Evolutionary conservation across 306 rosid genomes (phyloP).

Genomic region (Arachis hypogaea): DNA sequence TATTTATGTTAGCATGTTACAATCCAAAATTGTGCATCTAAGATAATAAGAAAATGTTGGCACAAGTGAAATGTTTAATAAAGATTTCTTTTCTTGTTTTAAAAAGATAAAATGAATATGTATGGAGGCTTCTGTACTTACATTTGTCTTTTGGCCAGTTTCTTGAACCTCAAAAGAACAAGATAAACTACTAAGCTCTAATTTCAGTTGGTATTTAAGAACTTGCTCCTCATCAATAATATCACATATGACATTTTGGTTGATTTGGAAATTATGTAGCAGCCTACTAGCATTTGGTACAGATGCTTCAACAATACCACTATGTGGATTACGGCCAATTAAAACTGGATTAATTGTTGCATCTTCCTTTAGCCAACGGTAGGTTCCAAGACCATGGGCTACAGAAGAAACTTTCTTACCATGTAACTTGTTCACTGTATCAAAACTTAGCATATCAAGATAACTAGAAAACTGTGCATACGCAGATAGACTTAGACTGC

Average conservation of each 20-base stretch:
- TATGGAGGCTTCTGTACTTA: slow-evolving; percentile 47
- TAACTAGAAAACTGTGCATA: slow-evolving; percentile 78
- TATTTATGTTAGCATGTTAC: slow-evolving; percentile 17
- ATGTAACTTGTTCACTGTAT: slow-evolving; percentile 46
- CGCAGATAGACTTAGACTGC: slow-evolving; percentile 88
- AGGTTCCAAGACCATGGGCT: slow-evolving; percentile 95
- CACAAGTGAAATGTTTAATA: neutral
- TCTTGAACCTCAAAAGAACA: slow-evolving; percentile 66
- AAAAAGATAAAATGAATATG: slow-evolving; percentile 5
- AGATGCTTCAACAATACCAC: slow-evolving; percentile 82
- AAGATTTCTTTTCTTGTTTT: neutral
- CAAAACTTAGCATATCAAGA: slow-evolving; percentile 65
- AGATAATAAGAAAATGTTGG: neutral
- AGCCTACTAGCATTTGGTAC: slow-evolving; percentile 63
- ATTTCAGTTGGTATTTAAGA: slow-evolving; percentile 49
- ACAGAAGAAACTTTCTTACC: slow-evolving; percentile 49
- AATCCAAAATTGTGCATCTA: neutral
- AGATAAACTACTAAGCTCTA: slow-evolving; percentile 53
- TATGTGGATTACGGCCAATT: slow-evolving; percentile 55
- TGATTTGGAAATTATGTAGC: slow-evolving; percentile 60
- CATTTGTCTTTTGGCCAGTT: slow-evolving; percentile 67
- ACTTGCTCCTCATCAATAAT: slow-evolving; percentile 53
- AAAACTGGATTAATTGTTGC: slow-evolving; percentile 58
- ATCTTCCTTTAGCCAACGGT: slow-evolving; percentile 88
- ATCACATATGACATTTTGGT: slow-evolving; percentile 50